These are phyloP conservation scores for Alternaria brassicae DNA, from an alignment of 2,329 filamentous ascomycete genomes.

Conservation along the genomic window DNA sequence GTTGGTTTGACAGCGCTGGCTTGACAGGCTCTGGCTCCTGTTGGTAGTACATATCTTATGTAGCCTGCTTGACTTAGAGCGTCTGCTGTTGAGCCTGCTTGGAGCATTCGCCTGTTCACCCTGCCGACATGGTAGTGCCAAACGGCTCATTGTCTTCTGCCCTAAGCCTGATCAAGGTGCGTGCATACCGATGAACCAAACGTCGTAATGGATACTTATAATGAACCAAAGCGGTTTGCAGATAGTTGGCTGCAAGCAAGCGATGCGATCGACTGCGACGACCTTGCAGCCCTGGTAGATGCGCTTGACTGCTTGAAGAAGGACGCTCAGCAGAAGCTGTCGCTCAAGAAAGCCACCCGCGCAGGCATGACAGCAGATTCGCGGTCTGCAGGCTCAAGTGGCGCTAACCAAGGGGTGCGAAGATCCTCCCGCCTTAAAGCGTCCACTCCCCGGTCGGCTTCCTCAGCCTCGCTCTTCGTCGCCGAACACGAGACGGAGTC, in stretches of 20 bases:
- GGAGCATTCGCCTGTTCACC: not conserved
- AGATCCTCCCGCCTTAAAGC: not conserved
- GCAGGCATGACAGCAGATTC: not conserved
- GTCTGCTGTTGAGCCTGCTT: not conserved
- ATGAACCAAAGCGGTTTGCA: not conserved
- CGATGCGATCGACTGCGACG: not conserved
- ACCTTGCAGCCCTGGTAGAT: conserved; percentile 8
- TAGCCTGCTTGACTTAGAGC: not conserved
- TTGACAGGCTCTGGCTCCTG: too few relatives aligned
- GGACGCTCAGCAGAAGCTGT: conserved; percentile 4
- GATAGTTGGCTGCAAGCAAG: conserved; percentile 8
- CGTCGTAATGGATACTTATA: not conserved
- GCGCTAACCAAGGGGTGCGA: conserved; percentile 3
- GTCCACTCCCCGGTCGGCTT: not conserved
- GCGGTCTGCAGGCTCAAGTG: not conserved
- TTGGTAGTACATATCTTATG: too few relatives aligned
- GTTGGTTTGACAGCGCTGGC: too few relatives aligned
- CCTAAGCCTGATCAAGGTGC: not conserved
- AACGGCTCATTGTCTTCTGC: not conserved
- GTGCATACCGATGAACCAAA: not conserved
- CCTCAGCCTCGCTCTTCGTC: conserved; percentile 1
- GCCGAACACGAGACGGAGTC: not conserved
- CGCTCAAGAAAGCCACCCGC: not conserved
- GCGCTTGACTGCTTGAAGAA: conserved; percentile 8
- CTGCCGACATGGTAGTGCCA: not conserved